Conservation (phyloP, 257 asterid genomes). For the Phtheirospermum japonicum region DNA sequence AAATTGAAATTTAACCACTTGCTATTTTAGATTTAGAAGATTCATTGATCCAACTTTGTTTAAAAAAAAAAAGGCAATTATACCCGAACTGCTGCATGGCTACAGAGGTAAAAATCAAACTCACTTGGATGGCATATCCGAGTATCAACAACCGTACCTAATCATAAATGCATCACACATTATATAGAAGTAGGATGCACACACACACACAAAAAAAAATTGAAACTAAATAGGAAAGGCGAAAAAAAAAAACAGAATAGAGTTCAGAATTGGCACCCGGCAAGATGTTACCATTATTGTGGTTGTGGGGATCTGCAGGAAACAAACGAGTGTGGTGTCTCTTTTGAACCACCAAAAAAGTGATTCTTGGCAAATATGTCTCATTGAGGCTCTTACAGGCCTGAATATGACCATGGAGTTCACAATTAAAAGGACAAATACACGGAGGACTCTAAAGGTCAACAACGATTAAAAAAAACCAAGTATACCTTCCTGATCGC, state of each 20-base stretch:
- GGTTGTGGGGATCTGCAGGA: too few relatives aligned
- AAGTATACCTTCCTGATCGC: constrained; percentile 60
- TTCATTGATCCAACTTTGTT: too few relatives aligned
- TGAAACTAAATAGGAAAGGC: too few relatives aligned
- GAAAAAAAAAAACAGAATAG: too few relatives aligned
- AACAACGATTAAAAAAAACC: not conserved
- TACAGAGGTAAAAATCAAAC: constrained; percentile 78
- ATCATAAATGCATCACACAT: not conserved
- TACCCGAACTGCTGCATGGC: constrained; percentile 90
- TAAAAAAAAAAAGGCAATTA: not conserved
- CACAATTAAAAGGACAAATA: not conserved
- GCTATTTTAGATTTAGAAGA: too few relatives aligned
- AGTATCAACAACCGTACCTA: constrained; percentile 87
- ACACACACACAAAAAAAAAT: too few relatives aligned
- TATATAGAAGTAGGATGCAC: too few relatives aligned
- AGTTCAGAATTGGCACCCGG: constrained; percentile 47
- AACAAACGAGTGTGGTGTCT: constrained; percentile 91
- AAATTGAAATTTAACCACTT: too few relatives aligned
- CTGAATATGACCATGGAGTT: constrained; percentile 33
- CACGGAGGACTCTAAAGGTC: not conserved
- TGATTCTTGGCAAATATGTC: constrained; percentile 50
- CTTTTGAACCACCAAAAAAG: constrained; percentile 90
- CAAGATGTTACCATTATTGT: constrained; percentile 80
- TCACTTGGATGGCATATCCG: constrained; percentile 73
- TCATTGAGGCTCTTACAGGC: constrained; percentile 56